Conservation (phyloP, 257 asterid genomes). For the Petrea volubilis region DNA sequence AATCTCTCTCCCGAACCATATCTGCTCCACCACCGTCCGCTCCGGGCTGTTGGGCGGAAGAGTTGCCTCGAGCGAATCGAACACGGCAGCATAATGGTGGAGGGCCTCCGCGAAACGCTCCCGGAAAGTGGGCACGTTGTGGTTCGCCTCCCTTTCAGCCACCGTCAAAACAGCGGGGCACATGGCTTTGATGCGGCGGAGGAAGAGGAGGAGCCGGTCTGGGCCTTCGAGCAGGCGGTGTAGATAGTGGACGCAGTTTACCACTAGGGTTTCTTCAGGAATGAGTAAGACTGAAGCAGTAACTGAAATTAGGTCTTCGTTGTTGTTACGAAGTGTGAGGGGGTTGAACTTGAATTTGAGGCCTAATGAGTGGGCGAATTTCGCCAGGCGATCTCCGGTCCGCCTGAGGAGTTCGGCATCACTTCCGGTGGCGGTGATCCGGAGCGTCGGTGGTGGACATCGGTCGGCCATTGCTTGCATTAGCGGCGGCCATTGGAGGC, state of each 20-base stretch:
- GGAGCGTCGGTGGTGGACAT: conserved; percentile 67
- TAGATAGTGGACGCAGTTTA: conserved; percentile 80
- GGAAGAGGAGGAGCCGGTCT: conserved; percentile 62
- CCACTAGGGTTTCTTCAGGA: conserved; percentile 78
- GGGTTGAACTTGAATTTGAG: conserved; percentile 87
- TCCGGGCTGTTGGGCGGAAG: conserved; percentile 83
- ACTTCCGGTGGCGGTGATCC: conserved; percentile 83
- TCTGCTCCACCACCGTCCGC: conserved; percentile 71
- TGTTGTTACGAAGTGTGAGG: conserved; percentile 32
- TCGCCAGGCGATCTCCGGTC: conserved; percentile 85
- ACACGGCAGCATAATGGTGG: conserved; percentile 81
- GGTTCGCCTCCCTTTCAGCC: conserved; percentile 85
- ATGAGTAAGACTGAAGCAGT: conserved; percentile 42
- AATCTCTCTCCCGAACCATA: conserved; percentile 89
- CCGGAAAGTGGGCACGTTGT: conserved; percentile 69
- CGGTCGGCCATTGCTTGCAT: conserved; percentile 93
- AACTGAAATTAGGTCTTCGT: conserved; percentile 43
- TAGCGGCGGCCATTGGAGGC: conserved; percentile 98
- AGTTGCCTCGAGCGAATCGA: conserved; percentile 90
- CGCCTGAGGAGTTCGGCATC: conserved; percentile 65
- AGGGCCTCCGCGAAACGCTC: conserved; percentile 82
- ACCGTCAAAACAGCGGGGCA: conserved; percentile 61
- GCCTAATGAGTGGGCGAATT: conserved; percentile 81
- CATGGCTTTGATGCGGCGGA: conserved; percentile 63
- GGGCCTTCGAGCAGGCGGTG: conserved; percentile 64